Evolutionary conservation across 805 yeast genomes (phyloP), one percentile per base, ranked within the genome.

Genomic region (Lipomyces lipofer): DNA sequence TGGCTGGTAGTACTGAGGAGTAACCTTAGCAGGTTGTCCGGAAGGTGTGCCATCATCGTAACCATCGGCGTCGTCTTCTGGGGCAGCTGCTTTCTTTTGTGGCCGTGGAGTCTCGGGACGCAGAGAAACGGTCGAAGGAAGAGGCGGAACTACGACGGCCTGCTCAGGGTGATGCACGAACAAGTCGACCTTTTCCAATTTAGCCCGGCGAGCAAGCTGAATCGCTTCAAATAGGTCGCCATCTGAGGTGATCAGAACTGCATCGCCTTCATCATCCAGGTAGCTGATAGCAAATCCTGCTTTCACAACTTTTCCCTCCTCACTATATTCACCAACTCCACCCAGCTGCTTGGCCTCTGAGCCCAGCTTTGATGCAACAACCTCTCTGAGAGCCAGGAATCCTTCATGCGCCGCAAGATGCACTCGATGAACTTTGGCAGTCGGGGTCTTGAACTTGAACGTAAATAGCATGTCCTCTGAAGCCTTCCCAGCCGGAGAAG

Each of bases 221-320:
- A 85, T 81, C 66, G 95, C 88, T 60, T 88, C 95, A 19, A 74
- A 65, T 53, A 89, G 75, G 66, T 89, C 96, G 63, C 78, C 78
- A 63, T 85, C 86, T 2, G 86, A 78, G 0, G 94, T 85, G 35
- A 89, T 80, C 0, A 88, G 83, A 22, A 89, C 87, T 12, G 85
- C 72, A 66, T 89, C 96, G 12, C 87, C 86, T 64, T 89, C 96
- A 64, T 88, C 95, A 64, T 89, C 96, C 28, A 83, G 67, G 62
- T 88, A 88, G 52, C 90, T 83, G 49, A 88, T 78, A 0, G 88
- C 89, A 69, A 82, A 84, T n/a, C 67, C 66, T 10, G 51, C 29
- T 27, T 29, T 36, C 8, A 35, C 40, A 13, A 44, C 19, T n/a
- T 42, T 22, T 4, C 60, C 63, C 10, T 53, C 64, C 9, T 24